Evolutionary conservation across 768 basidiomycete genomes (phyloP).

Genomic region (Tylopilus balloui): DNA sequence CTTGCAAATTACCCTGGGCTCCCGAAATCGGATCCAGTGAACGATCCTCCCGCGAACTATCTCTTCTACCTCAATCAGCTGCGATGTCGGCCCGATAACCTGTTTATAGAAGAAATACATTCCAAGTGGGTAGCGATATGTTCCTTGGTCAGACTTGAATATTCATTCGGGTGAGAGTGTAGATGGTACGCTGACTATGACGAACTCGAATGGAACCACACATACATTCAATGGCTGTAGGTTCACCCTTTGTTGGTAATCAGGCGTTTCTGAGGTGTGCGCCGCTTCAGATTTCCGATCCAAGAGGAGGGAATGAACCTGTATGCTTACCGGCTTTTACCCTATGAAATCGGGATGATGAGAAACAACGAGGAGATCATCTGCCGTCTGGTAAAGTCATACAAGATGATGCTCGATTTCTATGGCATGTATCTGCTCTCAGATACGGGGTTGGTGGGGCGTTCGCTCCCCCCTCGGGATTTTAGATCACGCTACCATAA

Average conservation of each 20-base stretch:
- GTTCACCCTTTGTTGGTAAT: slow-evolving; percentile 23
- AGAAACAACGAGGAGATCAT: slow-evolving; percentile 45
- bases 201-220: slow-evolving; percentile 63
- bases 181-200: slow-evolving; percentile 66
- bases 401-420: slow-evolving; percentile 74
- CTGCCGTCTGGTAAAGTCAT: slow-evolving; percentile 52
- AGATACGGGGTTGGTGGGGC: slow-evolving; percentile 56
- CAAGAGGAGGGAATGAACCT: slow-evolving; percentile 71
- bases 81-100: slow-evolving; percentile 57
- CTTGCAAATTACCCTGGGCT: slow-evolving; percentile 22
- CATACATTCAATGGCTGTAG: slow-evolving; percentile 78
- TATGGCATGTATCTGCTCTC: slow-evolving; percentile 66
- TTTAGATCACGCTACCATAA: slow-evolving; percentile 57
- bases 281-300: slow-evolving; percentile 56
- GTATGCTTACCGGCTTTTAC: slow-evolving; percentile 60
- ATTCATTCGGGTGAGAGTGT: slow-evolving; percentile 5
- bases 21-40: slow-evolving; percentile 5
- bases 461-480: slow-evolving; percentile 45
- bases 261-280: background rate
- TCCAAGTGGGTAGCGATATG: slow-evolving; percentile 38
- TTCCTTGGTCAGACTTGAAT: background rate
- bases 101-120: slow-evolving; percentile 61
- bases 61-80: slow-evolving; percentile 57
- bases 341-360: slow-evolving; percentile 59
- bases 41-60: slow-evolving; percentile 40